Base-by-base conservation (phyloP, 106 monocot genomes). In the Cymbidium sinense region DNA sequence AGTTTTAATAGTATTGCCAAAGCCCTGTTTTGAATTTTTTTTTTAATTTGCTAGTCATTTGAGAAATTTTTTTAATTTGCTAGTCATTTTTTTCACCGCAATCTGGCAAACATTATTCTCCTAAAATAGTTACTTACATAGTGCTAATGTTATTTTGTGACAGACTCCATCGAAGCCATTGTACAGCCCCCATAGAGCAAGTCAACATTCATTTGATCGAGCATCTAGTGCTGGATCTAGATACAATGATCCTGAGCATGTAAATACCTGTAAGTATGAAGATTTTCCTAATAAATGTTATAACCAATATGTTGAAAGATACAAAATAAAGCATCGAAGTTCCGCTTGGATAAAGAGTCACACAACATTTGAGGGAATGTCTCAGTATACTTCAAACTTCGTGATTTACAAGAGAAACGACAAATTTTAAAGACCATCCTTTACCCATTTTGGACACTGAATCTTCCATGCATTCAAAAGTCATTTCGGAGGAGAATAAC, bases 281-380 rank as follows among this genome's bases (percentile, higher is more conserved):
- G 90, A 92, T 41, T 79, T 84, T n/a, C 83, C 87, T 20, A 84
- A 89, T 28, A 85, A 83, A 39, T 99, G 95, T 90, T 99, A 90
- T 70, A 91, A 54, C 27, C 86, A 78, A 50, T 89, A 73, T 76
- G 70, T 77, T 69, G 92, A 92, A 6, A 88, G 83, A 77, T 77
- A 88, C 52, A 83, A 70, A 84, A 80, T 79, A 73, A 88, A 78
- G 62, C 85, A 84, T 61, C 79, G 21, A 92, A 77, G 54, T 80
- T 81, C 87, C 82, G 37, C 58, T 81, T 64, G 82, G 92, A 91
- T 27, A 87, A 86, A 73, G 95, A 99, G 51, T 70, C 82, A 34
- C 69, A 84, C 55, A 95, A 92, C 95, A 52, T 62, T 95, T 69
- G 99, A 99, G 34, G 95, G 90, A 62, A 99, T 99, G 95, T 86